Conservation (phyloP, 371 early-diverging fungal genomes). For the Phascolomyces articulosus region DNA sequence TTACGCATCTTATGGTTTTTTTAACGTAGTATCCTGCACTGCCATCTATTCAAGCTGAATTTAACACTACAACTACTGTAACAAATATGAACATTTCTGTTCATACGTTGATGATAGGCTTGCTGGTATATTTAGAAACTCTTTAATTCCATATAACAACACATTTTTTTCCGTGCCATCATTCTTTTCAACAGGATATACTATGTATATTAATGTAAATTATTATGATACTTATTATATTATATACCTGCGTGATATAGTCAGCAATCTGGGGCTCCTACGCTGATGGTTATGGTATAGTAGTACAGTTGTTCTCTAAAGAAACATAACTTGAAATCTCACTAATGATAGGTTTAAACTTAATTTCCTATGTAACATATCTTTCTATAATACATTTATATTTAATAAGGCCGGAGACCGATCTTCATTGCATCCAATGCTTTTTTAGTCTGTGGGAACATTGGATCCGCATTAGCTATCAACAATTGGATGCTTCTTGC, state of each 20-base stretch:
- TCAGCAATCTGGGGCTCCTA: neutral
- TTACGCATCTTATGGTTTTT: neutral
- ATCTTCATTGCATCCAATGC: too few relatives aligned
- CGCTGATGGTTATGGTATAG: neutral
- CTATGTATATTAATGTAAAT: neutral
- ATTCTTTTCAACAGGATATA: neutral
- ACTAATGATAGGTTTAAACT: too few relatives aligned
- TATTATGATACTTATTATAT: neutral
- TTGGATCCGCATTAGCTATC: neutral
- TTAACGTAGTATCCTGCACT: neutral
- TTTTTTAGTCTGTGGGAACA: neutral
- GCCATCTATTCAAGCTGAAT: neutral
- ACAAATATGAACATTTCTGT: too few relatives aligned
- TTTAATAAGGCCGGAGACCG: too few relatives aligned
- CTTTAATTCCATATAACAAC: too few relatives aligned
- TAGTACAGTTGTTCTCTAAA: too few relatives aligned
- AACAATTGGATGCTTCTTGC: neutral
- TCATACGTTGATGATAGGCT: too few relatives aligned
- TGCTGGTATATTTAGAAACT: too few relatives aligned
- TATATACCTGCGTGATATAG: neutral
- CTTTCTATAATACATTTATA: too few relatives aligned
- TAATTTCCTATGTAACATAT: too few relatives aligned
- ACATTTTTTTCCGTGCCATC: too few relatives aligned
- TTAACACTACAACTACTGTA: neutral
- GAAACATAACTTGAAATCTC: too few relatives aligned